Percentiles rank a stretch among this genome's conserved stretches.
Conservation (phyloP, 2,329 filamentous ascomycete genomes). For the Aspergillus fructus region DNA sequence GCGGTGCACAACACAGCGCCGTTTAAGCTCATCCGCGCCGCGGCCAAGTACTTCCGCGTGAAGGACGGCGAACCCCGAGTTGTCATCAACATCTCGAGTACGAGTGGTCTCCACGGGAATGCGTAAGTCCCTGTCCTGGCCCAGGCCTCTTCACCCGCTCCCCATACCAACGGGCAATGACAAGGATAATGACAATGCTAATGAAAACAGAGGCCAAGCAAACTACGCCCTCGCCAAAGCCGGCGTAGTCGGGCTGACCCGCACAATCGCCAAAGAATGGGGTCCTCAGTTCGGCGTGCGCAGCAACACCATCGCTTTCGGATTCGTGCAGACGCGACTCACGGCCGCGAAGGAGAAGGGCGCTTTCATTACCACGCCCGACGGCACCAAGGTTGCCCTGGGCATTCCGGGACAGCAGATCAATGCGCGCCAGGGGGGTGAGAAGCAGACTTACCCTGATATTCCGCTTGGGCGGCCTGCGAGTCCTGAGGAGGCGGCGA, state of each 20-base stretch:
- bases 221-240: slow-evolving; percentile 88
- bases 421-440: slow-evolving; percentile 28
- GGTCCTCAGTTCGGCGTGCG: slow-evolving; percentile 79
- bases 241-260: slow-evolving; percentile 77
- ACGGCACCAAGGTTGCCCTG: slow-evolving; percentile 71
- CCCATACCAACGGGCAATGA: too few relatives aligned
- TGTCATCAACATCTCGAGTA: slow-evolving; percentile 77
- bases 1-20: slow-evolving; percentile 81
- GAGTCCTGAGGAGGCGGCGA: slow-evolving; percentile 76
- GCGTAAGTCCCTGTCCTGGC: slow-evolving; percentile 44
- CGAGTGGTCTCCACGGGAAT: slow-evolving; percentile 80
- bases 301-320: slow-evolving; percentile 81
- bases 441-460: slow-evolving; percentile 55
- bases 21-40: slow-evolving; percentile 77
- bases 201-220: slow-evolving; percentile 62
- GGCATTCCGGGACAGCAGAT: slow-evolving; percentile 68
- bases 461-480: slow-evolving; percentile 78
- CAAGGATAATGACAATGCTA: not conserved
- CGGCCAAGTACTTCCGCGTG: slow-evolving; percentile 83
- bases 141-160: not conserved
- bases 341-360: slow-evolving; percentile 84
- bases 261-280: slow-evolving; percentile 92
- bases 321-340: slow-evolving; percentile 74
- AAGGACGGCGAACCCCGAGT: slow-evolving; percentile 75
- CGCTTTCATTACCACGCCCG: slow-evolving; percentile 72